Evolutionary conservation across 176 grass and related monocot genomes (phyloP), one percentile per base, ranked within the genome.

Genomic region (Alopecurus myosuroides): DNA sequence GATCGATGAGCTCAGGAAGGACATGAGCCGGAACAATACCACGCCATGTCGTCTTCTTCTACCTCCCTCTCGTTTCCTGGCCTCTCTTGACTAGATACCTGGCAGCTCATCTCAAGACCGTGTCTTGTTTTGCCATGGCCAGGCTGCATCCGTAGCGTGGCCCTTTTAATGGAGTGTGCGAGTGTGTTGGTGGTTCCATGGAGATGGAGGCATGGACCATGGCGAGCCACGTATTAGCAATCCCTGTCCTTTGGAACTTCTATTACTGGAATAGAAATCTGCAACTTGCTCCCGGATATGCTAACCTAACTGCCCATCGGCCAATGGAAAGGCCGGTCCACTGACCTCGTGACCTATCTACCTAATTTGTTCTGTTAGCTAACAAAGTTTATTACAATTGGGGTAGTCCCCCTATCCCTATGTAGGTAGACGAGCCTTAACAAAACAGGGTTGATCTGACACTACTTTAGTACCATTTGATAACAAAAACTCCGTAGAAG

Each of bases 11-110:
- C 19, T 80, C 37, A 52, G 31, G 72, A 37, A 79, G 62, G 85
- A 88, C 72, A 74, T 88, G 91, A 93, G 81, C 91, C 88, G 88
- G 70, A 71, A 70, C 88, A 93, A 93, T 90, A 90, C 30, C 88
- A 86, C 41, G 19, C 81, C 91, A 90, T 93, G 88, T 93, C 85
- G 11, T 90, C 91, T 78, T 80, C 91, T 88, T 90, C 91, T 37
- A 58, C 62, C 70, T 74, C 23, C 50, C 11, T 30, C 11, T 30
- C 78, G 14, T 80, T 57, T 41, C 48, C 42, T 42, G 13, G 7
- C 20, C 64, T 13, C 11, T 34, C 10, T 48, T 44, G 57, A 25
- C 50, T 71, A 39, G 62, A 28, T 25, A 6, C 15, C 12, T 31
- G 60, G 5, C 15, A 17, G 61, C 61, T 64, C n/a, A 80, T n/a